Evolutionary conservation across 1,284 basidiomycete genomes (phyloP).

Genomic region (Ceratobasidium theobromae): DNA sequence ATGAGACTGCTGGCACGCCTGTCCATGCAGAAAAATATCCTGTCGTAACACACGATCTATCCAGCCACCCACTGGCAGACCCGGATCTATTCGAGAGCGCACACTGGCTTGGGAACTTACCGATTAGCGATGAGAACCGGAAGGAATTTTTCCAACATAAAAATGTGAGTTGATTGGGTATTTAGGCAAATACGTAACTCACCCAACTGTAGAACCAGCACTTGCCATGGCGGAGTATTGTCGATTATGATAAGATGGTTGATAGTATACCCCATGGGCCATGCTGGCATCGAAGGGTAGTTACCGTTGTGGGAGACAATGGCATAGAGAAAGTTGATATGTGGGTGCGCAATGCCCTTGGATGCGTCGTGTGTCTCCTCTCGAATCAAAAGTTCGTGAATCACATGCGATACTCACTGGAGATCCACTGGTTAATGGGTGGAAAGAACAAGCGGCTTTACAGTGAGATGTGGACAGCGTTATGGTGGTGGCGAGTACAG

Average conservation of each 20-base stretch:
- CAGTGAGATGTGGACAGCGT: slow-evolving; percentile 30
- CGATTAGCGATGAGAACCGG: not conserved
- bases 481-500: slow-evolving; percentile 34
- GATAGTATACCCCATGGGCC: slow-evolving; percentile 39
- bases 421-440: not conserved
- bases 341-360: slow-evolving; percentile 43
- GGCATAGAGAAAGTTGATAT: slow-evolving; percentile 40
- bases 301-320: slow-evolving; percentile 39
- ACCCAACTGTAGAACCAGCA: not conserved
- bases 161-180: slow-evolving; percentile 6
- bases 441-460: not conserved
- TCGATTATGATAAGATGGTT: slow-evolving; percentile 36
- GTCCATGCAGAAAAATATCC: too few species aligned
- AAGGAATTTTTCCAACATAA: slow-evolving; percentile 13
- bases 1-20: too few species aligned
- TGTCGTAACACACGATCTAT: too few species aligned
- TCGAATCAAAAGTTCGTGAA: slow-evolving; percentile 20
- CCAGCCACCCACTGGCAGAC: too few species aligned
- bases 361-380: slow-evolving; percentile 38
- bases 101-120: not conserved
- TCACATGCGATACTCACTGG: slow-evolving; percentile 18
- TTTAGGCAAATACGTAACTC: not conserved
- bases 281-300: slow-evolving; percentile 38
- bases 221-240: slow-evolving; percentile 37
- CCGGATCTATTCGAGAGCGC: not conserved